These are phyloP conservation scores for Yarrowia sp. DNA, from an alignment of 805 yeast species.

Conservation along the genomic window DNA sequence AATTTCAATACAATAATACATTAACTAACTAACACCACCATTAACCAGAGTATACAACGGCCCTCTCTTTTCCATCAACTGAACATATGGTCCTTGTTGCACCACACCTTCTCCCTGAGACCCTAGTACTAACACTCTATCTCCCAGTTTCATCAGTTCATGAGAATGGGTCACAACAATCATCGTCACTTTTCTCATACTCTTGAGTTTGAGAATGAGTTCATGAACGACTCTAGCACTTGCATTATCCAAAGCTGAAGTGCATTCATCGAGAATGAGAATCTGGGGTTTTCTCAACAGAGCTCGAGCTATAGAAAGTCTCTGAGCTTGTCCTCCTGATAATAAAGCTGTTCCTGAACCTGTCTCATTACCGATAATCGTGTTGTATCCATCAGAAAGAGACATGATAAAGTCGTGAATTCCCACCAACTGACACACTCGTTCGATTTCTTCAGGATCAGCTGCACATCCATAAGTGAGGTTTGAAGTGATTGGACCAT, in stretches of 20 bases:
- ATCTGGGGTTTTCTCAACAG: slow-evolving; percentile 65
- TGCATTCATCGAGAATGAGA: slow-evolving; percentile 77
- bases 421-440: slow-evolving; percentile 39
- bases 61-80: neutral
- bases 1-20: no score
- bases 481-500: slow-evolving; percentile 72
- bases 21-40: neutral
- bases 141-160: slow-evolving; percentile 61
- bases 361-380: slow-evolving; percentile 53
- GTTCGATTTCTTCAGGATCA: neutral
- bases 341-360: slow-evolving; percentile 43
- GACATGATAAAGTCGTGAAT: slow-evolving; percentile 54
- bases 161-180: slow-evolving; percentile 72
- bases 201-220: slow-evolving; percentile 45
- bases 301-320: slow-evolving; percentile 82
- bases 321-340: slow-evolving; percentile 90
- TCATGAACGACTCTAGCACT: slow-evolving; percentile 53
- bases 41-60: neutral
- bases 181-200: slow-evolving; percentile 45
- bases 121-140: slow-evolving; percentile 43
- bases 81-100: neutral
- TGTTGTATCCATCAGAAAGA: slow-evolving; percentile 58
- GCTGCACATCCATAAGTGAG: slow-evolving; percentile 53
- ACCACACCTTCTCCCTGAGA: slow-evolving; percentile 9
- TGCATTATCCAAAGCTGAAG: slow-evolving; percentile 77